phyloP scores from a whole-genome alignment of 2,329 filamentous ascomycete species.

The Exophiala oligosperma region DNA sequence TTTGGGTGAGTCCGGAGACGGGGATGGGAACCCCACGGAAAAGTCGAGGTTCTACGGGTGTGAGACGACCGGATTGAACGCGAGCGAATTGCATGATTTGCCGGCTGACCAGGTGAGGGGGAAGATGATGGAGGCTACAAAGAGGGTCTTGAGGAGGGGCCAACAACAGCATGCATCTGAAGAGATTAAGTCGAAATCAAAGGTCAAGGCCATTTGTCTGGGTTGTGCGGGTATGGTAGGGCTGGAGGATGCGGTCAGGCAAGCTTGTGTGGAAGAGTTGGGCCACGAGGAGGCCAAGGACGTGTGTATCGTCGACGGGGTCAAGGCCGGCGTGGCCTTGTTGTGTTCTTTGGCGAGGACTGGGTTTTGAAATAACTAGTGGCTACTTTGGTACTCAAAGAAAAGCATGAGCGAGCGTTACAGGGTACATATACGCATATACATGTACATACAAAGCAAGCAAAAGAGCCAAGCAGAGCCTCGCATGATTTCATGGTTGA shows the following conservation, averaged over 20 bases:
- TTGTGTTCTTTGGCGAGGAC: constrained; percentile 18
- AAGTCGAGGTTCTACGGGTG: constrained; percentile 71
- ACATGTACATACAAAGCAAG: too few species aligned
- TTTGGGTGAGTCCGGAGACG: constrained; percentile 48
- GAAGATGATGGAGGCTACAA: constrained; percentile 70
- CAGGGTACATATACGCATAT: too few species aligned
- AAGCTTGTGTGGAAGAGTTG: constrained; percentile 64
- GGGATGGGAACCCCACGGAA: not conserved
- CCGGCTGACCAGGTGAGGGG: constrained; percentile 62
- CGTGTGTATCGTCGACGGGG: constrained; percentile 76
- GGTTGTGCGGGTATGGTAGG: constrained; percentile 92
- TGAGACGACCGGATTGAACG: constrained; percentile 76
- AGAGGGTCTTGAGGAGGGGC: constrained; percentile 55
- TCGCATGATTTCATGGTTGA: too few species aligned
- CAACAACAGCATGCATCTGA: constrained; percentile 17
- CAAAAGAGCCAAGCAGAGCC: too few species aligned
- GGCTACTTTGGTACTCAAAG: too few species aligned
- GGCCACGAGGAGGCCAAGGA: constrained; percentile 59
- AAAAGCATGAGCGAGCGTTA: not conserved
- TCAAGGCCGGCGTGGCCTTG: constrained; percentile 51
- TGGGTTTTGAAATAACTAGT: constrained; percentile 18
- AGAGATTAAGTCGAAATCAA: not conserved
- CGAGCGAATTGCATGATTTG: constrained; percentile 73
- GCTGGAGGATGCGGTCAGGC: constrained; percentile 72
- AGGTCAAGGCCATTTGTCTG: constrained; percentile 68